Base-by-base conservation (phyloP, 495 filamentous ascomycete species). In the Hypoxylon intermedium region DNA sequence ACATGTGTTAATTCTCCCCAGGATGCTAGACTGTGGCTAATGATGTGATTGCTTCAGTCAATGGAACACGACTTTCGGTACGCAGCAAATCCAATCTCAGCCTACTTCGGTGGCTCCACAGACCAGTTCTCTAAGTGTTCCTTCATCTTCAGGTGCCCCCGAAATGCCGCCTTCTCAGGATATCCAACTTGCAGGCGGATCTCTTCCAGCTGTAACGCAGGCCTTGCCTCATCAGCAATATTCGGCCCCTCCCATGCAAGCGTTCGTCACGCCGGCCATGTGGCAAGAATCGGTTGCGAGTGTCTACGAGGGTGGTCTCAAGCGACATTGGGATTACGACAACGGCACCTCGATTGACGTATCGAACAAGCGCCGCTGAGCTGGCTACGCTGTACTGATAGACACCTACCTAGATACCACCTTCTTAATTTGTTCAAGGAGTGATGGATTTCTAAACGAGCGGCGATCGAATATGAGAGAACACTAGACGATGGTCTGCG, bases 231-330 rank as follows among this genome's bases (percentile, higher is more conserved):
- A 83, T 20, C 78, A 80, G 19, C 79, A 85, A 41, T 84, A 85
- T 53, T 78, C 78, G 26, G 72, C 80, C 9, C 76, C 83, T 12
- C 82, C 80, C 6, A 71, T 77, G 15, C 75, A 78, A 60, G 80
- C 86, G 12, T 87, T 95, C 60, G 90, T 98, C 53, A 96, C 91
- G 9, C 91, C 94, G 9, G 88, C 88, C 57, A 96, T 97, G 85
- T 98, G 94, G 94, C 93, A 96, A 72, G 90, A 96, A 66, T 91
- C 87, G 38, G 93, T 98, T 63, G 93, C 95, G 11, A 91, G 86
- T 67, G 90, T 93, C 1, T 96, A 89, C 74, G 89, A 92, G 40
- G 86, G 86, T 48, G 86, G 87, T 3, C 68, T 90, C 24, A 96
- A 95, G 72, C 79, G 91, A 33, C 77, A 87, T 21, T 93, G 90